phyloP scores from a whole-genome alignment of 352 stramenopile genomes.

The Blastocystis sp. region DNA sequence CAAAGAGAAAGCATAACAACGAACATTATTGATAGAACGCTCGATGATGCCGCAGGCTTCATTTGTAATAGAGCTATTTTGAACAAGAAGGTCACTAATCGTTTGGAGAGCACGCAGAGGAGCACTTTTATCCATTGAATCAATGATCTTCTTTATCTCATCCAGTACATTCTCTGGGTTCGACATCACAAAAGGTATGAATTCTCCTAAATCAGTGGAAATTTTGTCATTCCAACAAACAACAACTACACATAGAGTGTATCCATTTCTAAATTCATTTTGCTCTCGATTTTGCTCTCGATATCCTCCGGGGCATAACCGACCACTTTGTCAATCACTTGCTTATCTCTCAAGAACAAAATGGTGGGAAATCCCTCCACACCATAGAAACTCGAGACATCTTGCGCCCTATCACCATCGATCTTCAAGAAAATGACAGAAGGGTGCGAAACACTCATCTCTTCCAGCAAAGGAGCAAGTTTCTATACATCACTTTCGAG shows the following conservation, averaged over 20 bases:
- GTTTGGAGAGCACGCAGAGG: slow-evolving; percentile 8
- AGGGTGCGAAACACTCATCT: slow-evolving; percentile 10
- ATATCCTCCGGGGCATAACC: slow-evolving; percentile 9
- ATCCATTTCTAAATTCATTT: slow-evolving; percentile 12
- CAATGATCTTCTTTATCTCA: background rate
- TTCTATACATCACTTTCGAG: background rate
- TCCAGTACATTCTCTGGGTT: background rate
- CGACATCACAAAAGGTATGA: background rate
- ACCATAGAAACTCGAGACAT: background rate
- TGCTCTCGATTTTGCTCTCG: background rate
- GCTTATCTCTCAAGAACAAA: background rate
- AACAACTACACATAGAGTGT: background rate
- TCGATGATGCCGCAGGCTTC: slow-evolving; percentile 25
- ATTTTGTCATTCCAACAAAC: background rate
- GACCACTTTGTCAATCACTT: background rate
- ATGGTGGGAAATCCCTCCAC: slow-evolving; percentile 36
- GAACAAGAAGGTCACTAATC: background rate
- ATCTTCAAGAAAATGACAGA: slow-evolving; percentile 52
- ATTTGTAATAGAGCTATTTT: slow-evolving; percentile 3
- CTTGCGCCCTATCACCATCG: background rate
- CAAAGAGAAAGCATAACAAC: background rate
- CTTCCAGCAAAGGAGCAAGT: slow-evolving; percentile 13
- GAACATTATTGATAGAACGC: background rate
- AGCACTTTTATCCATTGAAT: background rate
- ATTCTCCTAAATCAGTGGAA: background rate